These are phyloP conservation scores for Aspergillus sp. DNA, from an alignment of 2,329 filamentous ascomycete species.

Conservation along the genomic window DNA sequence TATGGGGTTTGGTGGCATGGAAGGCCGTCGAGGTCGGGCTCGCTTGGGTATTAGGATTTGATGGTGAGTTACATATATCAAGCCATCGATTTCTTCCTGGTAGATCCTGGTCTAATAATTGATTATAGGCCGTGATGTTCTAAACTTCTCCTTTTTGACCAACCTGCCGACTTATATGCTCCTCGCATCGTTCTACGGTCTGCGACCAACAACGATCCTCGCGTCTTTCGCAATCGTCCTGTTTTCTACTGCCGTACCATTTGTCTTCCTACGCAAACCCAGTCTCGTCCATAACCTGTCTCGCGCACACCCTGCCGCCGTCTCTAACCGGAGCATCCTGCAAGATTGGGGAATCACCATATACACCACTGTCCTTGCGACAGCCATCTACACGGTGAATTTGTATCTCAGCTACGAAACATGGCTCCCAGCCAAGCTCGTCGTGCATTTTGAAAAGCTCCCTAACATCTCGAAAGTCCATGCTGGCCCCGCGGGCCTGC, in stretches of 20 bases:
- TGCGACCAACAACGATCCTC: conserved; percentile 61
- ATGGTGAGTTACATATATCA: conserved; percentile 43
- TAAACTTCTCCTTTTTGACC: conserved; percentile 66
- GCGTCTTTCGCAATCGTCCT: conserved; percentile 67
- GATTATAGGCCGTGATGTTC: conserved; percentile 62
- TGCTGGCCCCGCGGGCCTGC: conserved; percentile 55
- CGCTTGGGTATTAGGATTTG: conserved; percentile 72
- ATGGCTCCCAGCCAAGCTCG: conserved; percentile 70
- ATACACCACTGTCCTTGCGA: conserved; percentile 67
- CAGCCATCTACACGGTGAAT: conserved; percentile 71
- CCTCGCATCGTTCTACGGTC: conserved; percentile 72
- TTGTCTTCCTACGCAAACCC: conserved; percentile 69
- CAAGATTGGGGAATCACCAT: conserved; percentile 62
- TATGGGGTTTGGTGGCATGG: conserved; percentile 55
- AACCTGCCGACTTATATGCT: conserved; percentile 76
- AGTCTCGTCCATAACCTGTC: conserved; percentile 63
- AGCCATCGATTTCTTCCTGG: background rate
- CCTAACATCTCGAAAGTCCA: conserved; percentile 68
- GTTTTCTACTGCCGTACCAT: conserved; percentile 68
- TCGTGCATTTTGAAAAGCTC: conserved; percentile 72
- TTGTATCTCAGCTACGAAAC: conserved; percentile 69
- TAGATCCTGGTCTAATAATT: background rate
- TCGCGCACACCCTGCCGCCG: conserved; percentile 39
- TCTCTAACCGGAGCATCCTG: conserved; percentile 65
- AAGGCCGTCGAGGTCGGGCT: conserved; percentile 67